A percentile compares a stretch with the other conserved stretches of the same genome.
phyloP scores from a whole-genome alignment of 352 stramenopile species.

The Phytophthora europaea region DNA sequence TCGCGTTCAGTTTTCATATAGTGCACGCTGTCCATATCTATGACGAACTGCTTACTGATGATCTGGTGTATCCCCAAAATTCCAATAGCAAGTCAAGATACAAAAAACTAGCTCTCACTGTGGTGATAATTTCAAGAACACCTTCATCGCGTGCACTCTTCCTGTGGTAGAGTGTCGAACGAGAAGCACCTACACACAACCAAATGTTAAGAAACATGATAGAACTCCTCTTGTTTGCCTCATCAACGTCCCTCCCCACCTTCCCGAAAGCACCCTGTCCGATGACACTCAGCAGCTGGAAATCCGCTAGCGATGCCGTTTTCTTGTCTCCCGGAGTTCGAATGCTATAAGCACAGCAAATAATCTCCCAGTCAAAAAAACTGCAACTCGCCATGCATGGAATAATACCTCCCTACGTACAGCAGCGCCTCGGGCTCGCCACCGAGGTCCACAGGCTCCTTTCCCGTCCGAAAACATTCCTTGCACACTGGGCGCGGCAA shows the following conservation, averaged over 20 bases:
- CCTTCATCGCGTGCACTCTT: slow-evolving; percentile 88
- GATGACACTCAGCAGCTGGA: slow-evolving; percentile 98
- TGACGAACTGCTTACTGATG: slow-evolving; percentile 86
- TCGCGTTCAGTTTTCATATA: slow-evolving; percentile 89
- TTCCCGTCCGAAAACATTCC: slow-evolving; percentile 74
- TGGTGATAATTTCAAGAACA: slow-evolving; percentile 16
- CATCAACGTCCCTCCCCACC: slow-evolving; percentile 16
- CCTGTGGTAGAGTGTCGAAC: slow-evolving; percentile 68
- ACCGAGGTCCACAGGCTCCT: slow-evolving; percentile 41
- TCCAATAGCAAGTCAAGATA: not conserved
- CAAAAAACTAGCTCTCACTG: too few relatives aligned
- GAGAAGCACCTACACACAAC: slow-evolving; percentile 65
- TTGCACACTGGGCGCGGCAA: slow-evolving; percentile 73
- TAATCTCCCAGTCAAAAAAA: not conserved
- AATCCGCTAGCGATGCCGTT: slow-evolving; percentile 92
- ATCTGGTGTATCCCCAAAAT: slow-evolving; percentile 56
- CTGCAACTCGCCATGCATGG: not conserved
- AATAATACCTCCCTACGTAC: slow-evolving; percentile 4
- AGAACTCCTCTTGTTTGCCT: not conserved
- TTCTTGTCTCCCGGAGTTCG: slow-evolving; percentile 44
- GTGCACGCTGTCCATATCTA: slow-evolving; percentile 80
- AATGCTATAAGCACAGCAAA: slow-evolving; percentile 25
- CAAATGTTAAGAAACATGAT: not conserved
- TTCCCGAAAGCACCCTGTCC: slow-evolving; percentile 85
- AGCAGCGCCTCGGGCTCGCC: slow-evolving; percentile 41